Evolutionary conservation across 2,329 filamentous ascomycete species (phyloP).

Genomic region (Cercospora citrullina): DNA sequence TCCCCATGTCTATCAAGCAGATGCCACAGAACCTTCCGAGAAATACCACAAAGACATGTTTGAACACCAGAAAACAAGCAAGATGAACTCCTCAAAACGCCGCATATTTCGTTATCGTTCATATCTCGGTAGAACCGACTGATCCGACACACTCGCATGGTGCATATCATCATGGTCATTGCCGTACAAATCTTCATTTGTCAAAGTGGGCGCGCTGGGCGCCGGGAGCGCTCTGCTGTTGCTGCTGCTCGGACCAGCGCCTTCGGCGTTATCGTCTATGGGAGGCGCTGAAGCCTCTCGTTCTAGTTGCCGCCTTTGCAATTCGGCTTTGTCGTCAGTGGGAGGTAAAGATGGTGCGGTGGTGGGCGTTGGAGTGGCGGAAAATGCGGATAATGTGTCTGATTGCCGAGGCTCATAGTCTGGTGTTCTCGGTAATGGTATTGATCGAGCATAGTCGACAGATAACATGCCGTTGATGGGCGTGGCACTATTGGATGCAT

Average conservation of each 20-base stretch:
- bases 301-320: constrained; percentile 55
- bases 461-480: constrained; percentile 11
- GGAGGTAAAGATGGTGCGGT: constrained; percentile 20
- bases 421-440: constrained; percentile 22
- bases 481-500: constrained; percentile 11
- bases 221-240: constrained; percentile 2
- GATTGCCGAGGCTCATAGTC: constrained; percentile 20
- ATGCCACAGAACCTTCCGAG: not conserved
- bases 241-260: constrained; percentile 10
- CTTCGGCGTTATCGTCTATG: not conserved
- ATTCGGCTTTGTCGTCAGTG: constrained; percentile 76
- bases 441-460: constrained; percentile 16
- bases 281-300: constrained; percentile 46
- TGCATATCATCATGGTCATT: constrained; percentile 16
- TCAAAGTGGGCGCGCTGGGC: constrained; percentile 19
- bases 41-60: not conserved
- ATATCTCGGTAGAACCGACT: constrained; percentile 23
- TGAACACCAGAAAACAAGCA: not conserved
- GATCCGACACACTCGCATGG: constrained; percentile 16
- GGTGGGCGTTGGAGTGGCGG: constrained; percentile 1
- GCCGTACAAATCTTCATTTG: constrained; percentile 23
- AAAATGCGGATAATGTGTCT: constrained; percentile 7
- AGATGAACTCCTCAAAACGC: constrained; percentile 11
- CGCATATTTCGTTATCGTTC: constrained; percentile 20
- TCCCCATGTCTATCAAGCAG: not conserved